phyloP scores from a whole-genome alignment of 495 filamentous ascomycete genomes.

The Xeromyces bisporus region DNA sequence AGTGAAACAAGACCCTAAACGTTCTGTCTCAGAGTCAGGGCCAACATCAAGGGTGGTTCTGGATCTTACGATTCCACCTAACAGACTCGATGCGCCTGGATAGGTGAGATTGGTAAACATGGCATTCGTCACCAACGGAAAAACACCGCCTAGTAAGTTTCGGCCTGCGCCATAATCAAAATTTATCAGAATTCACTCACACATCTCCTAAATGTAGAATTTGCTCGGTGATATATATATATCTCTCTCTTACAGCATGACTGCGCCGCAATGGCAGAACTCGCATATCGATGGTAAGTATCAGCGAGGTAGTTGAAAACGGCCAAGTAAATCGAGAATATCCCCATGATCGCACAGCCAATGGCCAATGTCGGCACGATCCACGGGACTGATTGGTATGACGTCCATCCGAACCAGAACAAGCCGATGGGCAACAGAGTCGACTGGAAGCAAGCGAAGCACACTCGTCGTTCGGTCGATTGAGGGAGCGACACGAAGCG shows the following conservation, averaged over 20 bases:
- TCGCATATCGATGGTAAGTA: slow-evolving; percentile 69
- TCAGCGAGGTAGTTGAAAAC: slow-evolving; percentile 95
- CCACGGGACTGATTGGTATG: slow-evolving; percentile 51
- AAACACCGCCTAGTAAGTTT: slow-evolving; percentile 70
- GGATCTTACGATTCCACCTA: slow-evolving; percentile 50
- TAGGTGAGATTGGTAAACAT: slow-evolving; percentile 61
- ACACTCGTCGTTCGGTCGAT: slow-evolving; percentile 63
- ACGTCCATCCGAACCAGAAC: slow-evolving; percentile 73
- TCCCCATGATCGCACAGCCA: slow-evolving; percentile 65
- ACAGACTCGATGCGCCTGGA: slow-evolving; percentile 52
- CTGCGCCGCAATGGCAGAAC: slow-evolving; percentile 77
- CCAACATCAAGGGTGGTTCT: neutral
- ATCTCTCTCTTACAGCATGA: slow-evolving; percentile 52
- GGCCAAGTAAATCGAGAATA: slow-evolving; percentile 75
- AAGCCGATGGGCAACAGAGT: slow-evolving; percentile 54
- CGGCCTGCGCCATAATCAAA: slow-evolving; percentile 25
- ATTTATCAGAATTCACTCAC: too few species aligned
- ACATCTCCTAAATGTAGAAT: too few species aligned
- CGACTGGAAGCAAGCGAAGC: slow-evolving; percentile 63
- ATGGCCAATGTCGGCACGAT: slow-evolving; percentile 59
- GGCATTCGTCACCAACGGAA: slow-evolving; percentile 56
- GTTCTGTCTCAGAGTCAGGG: neutral
- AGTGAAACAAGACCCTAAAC: neutral
- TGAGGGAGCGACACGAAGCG: slow-evolving; percentile 26
- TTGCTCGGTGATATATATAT: too few species aligned